A percentile compares a stretch with the other conserved stretches of the same genome.
Evolutionary conservation across 192 early-diverging fungal species (phyloP).

Genomic region (Coemansia sp.): DNA sequence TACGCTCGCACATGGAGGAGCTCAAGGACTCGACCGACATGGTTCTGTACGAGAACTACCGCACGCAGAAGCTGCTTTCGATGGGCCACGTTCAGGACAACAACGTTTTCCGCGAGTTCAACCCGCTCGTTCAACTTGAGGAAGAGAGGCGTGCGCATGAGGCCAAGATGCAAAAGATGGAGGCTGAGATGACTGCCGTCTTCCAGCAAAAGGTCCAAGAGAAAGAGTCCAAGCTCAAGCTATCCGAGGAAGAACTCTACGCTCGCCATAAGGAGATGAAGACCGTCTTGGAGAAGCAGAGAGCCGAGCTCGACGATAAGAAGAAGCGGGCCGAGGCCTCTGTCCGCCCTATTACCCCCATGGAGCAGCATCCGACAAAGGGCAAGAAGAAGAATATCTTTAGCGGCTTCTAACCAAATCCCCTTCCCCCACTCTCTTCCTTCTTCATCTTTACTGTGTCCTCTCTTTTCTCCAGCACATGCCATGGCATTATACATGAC

Average conservation of each 20-base stretch:
- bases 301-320: slow-evolving; percentile 92
- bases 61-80: slow-evolving; percentile 87
- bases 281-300: slow-evolving; percentile 92
- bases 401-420: slow-evolving; percentile 46
- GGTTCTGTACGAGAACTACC: slow-evolving; percentile 93
- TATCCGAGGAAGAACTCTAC: slow-evolving; percentile 94
- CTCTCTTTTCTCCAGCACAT: slow-evolving; percentile 3
- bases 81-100: slow-evolving; percentile 83
- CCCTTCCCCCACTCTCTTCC: neutral
- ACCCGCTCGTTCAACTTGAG: slow-evolving; percentile 78
- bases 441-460: neutral
- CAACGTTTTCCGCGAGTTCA: slow-evolving; percentile 77
- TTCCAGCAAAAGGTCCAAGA: slow-evolving; percentile 99
- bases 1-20: slow-evolving; percentile 96
- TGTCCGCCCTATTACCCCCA: slow-evolving; percentile 42
- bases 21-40: slow-evolving; percentile 91
- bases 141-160: slow-evolving; percentile 92
- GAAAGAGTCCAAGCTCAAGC: slow-evolving; percentile 97
- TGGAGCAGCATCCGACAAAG: slow-evolving; percentile 54
- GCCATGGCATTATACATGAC: slow-evolving; percentile 8
- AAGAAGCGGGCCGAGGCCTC: slow-evolving; percentile 78
- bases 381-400: slow-evolving; percentile 58
- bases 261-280: slow-evolving; percentile 99
- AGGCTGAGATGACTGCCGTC: slow-evolving; percentile 97
- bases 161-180: slow-evolving; percentile 96